phyloP scores from a whole-genome alignment of 2,329 filamentous ascomycete species.

The Talaromyces sp. region DNA sequence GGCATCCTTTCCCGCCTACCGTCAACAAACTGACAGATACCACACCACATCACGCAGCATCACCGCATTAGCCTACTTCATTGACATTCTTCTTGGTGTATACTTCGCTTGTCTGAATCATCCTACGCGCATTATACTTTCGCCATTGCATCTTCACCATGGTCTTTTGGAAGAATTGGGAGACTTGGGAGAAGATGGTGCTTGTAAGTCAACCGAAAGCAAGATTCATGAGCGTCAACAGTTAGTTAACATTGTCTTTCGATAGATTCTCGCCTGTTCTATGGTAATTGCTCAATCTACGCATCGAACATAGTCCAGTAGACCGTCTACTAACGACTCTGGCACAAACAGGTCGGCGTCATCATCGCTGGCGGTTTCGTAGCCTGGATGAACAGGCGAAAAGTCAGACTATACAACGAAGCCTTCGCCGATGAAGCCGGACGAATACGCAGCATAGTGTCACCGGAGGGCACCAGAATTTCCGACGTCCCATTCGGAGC shows the following conservation, averaged over 20 bases:
- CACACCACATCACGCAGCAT: neutral
- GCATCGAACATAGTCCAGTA: no score
- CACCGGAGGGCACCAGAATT: constrained; percentile 50
- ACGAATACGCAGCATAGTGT: constrained; percentile 51
- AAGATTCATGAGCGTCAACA: neutral
- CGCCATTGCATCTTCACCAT: constrained; percentile 25
- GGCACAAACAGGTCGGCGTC: constrained; percentile 54
- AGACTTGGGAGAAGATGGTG: constrained; percentile 84
- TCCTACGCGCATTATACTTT: neutral
- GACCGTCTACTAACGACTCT: constrained; percentile 28
- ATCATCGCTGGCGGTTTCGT: constrained; percentile 68
- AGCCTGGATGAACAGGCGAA: constrained; percentile 57
- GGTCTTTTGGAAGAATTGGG: constrained; percentile 67
- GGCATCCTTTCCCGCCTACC: neutral
- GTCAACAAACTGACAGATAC: neutral
- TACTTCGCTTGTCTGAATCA: neutral
- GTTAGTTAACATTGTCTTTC: neutral
- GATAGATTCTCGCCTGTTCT: constrained; percentile 67
- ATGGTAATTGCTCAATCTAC: constrained; percentile 54
- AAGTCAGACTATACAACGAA: constrained; percentile 60
- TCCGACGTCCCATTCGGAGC: constrained; percentile 81
- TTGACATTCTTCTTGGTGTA: constrained; percentile 8
- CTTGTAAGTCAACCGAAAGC: constrained; percentile 61
- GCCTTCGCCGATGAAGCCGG: constrained; percentile 64
- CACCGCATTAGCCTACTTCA: neutral